A percentile compares a stretch with the other conserved stretches of the same genome.
Evolutionary conservation across 352 stramenopile genomes (phyloP).

Genomic region (Peronospora destructor): DNA sequence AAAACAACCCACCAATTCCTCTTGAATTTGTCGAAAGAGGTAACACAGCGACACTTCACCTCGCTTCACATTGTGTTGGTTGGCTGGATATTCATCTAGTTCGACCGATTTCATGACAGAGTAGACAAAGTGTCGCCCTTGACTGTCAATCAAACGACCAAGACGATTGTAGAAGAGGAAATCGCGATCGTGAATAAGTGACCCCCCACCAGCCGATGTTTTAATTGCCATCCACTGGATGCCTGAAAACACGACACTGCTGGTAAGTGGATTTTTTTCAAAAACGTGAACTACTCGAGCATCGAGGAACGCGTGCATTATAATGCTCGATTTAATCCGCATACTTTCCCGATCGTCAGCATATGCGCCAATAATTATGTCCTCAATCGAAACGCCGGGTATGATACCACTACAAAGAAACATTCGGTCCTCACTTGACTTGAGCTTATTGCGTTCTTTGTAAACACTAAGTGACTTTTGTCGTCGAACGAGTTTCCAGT

Average conservation of each 20-base stretch:
- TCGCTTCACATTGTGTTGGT: conserved; percentile 32
- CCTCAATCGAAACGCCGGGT: conserved; percentile 47
- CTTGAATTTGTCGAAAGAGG: conserved; percentile 48
- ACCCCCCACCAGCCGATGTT: conserved; percentile 17
- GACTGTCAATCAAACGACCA: conserved; percentile 50
- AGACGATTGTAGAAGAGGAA: conserved; percentile 50
- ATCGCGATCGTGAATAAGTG: conserved; percentile 53
- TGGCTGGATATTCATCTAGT: conserved; percentile 41
- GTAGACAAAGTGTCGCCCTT: conserved; percentile 54
- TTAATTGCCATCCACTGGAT: conserved; percentile 64
- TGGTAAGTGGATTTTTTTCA: conserved; percentile 34
- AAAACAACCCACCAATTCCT: conserved; percentile 48
- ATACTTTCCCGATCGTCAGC: conserved; percentile 50
- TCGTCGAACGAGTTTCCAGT: conserved; percentile 52
- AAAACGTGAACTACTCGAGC: conserved; percentile 54
- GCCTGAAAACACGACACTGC: conserved; percentile 50
- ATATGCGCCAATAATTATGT: conserved; percentile 46
- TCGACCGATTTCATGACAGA: conserved; percentile 55
- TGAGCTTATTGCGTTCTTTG: conserved; percentile 25
- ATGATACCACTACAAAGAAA: conserved; percentile 48
- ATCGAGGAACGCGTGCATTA: conserved; percentile 46
- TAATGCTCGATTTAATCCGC: conserved; percentile 36
- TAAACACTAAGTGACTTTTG: conserved; percentile 58
- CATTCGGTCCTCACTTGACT: conserved; percentile 1
- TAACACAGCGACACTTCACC: conserved; percentile 53